Evolutionary conservation across 2,329 filamentous ascomycete genomes (phyloP).

Genomic region (Penicillium frequentans): DNA sequence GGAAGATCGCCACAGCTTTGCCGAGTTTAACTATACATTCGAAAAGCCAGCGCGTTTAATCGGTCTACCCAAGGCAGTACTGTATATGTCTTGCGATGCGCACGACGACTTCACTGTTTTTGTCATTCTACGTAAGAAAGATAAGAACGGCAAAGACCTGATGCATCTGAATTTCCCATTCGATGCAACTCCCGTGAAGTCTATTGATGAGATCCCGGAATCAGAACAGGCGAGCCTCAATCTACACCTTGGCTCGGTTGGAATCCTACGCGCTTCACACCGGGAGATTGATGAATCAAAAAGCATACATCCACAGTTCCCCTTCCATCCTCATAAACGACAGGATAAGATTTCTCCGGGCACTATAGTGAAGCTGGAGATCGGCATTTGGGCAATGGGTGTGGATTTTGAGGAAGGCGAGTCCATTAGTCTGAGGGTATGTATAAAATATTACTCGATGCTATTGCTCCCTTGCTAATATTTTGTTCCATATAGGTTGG

Average conservation of each 20-base stretch:
- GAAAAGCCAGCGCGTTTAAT: conserved; percentile 40
- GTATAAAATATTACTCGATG: not conserved
- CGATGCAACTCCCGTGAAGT: conserved; percentile 31
- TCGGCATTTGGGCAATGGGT: conserved; percentile 4
- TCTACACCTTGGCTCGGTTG: conserved; percentile 44
- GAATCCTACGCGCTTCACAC: conserved; percentile 48
- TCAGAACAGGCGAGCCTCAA: conserved; percentile 44
- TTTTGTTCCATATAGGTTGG: conserved; percentile 20
- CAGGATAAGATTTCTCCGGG: conserved; percentile 41
- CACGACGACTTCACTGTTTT: conserved; percentile 49
- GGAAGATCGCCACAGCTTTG: conserved; percentile 19
- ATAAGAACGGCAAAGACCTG: conserved; percentile 44
- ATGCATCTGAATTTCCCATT: conserved; percentile 48
- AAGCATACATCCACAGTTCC: conserved; percentile 34
- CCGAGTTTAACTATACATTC: conserved; percentile 44
- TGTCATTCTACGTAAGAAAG: conserved; percentile 47
- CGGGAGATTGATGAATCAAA: conserved; percentile 35
- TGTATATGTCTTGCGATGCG: conserved; percentile 48
- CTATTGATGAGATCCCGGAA: conserved; percentile 26
- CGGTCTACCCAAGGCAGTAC: conserved; percentile 46
- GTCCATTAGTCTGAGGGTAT: conserved; percentile 23
- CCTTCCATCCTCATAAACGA: conserved; percentile 40
- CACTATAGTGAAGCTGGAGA: conserved; percentile 9
- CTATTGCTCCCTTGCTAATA: not conserved
- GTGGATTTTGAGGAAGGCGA: not conserved